Evolutionary conservation across 2,329 filamentous ascomycete species (phyloP).

Genomic region (Exophiala viscosa): DNA sequence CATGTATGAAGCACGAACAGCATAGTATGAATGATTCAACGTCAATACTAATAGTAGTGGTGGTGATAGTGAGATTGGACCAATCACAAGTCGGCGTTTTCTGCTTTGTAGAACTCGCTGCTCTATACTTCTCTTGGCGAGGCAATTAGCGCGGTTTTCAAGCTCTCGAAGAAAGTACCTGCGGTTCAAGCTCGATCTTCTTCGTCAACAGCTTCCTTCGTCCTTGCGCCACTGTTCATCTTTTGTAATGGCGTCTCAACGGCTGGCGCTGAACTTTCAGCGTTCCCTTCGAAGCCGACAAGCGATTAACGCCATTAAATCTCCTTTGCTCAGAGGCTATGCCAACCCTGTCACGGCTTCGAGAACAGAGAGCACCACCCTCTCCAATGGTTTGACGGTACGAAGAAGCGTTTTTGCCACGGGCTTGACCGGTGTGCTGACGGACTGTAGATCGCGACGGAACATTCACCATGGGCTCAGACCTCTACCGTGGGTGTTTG

Average conservation of each 20-base stretch:
- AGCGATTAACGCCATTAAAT: constrained; percentile 72
- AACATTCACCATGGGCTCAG: constrained; percentile 97
- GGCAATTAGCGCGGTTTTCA: constrained; percentile 1
- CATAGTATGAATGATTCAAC: background rate
- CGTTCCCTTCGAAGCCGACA: constrained; percentile 84
- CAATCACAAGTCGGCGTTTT: too few species aligned
- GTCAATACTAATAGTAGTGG: background rate
- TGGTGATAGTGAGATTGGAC: too few species aligned
- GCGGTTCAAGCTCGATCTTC: constrained; percentile 17
- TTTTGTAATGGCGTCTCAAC: constrained; percentile 79
- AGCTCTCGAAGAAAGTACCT: constrained; percentile 2
- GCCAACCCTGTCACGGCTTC: constrained; percentile 76
- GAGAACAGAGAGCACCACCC: constrained; percentile 91
- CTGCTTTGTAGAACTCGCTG: too few species aligned
- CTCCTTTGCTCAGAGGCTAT: constrained; percentile 73
- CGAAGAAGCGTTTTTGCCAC: constrained; percentile 25
- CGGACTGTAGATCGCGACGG: constrained; percentile 78
- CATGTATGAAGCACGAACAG: background rate
- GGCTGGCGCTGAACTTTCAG: constrained; percentile 91
- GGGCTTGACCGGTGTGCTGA: constrained; percentile 12
- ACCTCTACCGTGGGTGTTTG: constrained; percentile 97
- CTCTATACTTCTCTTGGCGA: too few species aligned
- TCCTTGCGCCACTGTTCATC: constrained; percentile 1
- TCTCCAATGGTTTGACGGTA: constrained; percentile 97
- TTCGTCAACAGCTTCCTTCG: constrained; percentile 8